Percentiles rank a stretch among this genome's conserved stretches.
phyloP scores from a whole-genome alignment of 2,329 filamentous ascomycete species.

The Graphium sp. region DNA sequence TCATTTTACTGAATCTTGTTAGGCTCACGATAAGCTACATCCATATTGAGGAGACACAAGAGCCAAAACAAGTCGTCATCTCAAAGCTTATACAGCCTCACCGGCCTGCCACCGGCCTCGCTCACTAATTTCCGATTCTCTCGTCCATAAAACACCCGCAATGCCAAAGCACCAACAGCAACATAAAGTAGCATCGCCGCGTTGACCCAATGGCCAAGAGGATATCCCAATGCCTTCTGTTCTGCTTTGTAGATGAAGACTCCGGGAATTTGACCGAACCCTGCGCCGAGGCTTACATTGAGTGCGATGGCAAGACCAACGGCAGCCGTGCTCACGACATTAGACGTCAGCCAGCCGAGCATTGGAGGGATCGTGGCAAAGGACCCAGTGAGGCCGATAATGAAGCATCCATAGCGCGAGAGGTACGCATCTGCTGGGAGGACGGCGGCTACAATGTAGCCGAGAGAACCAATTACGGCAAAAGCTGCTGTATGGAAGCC shows the following conservation, averaged over 20 bases:
- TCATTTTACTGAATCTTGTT: no score
- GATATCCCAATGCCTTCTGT: conserved; percentile 42
- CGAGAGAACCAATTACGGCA: conserved; percentile 24
- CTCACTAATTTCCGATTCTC: conserved; percentile 1
- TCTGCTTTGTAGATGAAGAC: conserved; percentile 41
- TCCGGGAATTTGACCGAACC: conserved; percentile 53
- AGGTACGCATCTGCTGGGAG: conserved; percentile 42
- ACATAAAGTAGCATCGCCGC: conserved; percentile 36
- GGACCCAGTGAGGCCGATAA: conserved; percentile 47
- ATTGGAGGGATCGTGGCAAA: conserved; percentile 56
- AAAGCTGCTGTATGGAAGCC: conserved; percentile 24
- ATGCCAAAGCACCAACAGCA: neutral
- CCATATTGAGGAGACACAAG: no score
- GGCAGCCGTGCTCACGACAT: conserved; percentile 46
- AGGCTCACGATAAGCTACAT: no score
- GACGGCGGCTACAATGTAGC: conserved; percentile 44
- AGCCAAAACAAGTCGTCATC: no score
- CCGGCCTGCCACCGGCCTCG: neutral
- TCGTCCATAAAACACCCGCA: conserved; percentile 2
- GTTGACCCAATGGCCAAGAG: conserved; percentile 51
- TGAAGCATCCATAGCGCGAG: conserved; percentile 51
- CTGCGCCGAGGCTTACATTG: conserved; percentile 49
- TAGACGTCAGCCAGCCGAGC: conserved; percentile 54
- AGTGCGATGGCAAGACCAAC: conserved; percentile 54
- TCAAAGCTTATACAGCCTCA: conserved; percentile 4